Conservation (phyloP, 768 basidiomycete genomes). For the Omphalotus guepiniiformis region DNA sequence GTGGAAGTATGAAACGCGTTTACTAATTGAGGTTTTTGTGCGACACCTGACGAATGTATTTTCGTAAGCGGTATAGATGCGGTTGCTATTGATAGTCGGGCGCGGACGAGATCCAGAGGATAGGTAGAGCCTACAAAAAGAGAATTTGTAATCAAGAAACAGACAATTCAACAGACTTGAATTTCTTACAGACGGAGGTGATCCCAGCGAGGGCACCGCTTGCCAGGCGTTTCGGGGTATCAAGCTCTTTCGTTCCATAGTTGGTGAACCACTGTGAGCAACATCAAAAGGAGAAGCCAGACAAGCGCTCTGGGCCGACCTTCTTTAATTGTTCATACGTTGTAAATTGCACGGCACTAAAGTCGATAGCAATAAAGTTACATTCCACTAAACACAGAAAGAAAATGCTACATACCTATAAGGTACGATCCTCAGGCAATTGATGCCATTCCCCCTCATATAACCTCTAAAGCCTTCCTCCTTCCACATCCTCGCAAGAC, state of each 20-base stretch:
- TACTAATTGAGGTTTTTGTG: conserved; percentile 24
- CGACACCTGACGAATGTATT: conserved; percentile 20
- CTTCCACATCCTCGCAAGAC: conserved; percentile 83
- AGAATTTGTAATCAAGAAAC: conserved; percentile 6
- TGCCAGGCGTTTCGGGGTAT: conserved; percentile 82
- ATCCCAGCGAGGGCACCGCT: conserved; percentile 93
- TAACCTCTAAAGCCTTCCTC: conserved; percentile 93
- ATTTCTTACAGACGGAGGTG: conserved; percentile 81
- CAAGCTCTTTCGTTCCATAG: conserved; percentile 68
- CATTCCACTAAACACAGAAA: not conserved
- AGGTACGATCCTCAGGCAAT: conserved; percentile 89
- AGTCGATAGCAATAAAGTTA: conserved; percentile 1
- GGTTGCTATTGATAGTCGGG: conserved; percentile 89
- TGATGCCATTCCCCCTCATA: conserved; percentile 93
- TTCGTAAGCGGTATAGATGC: conserved; percentile 54
- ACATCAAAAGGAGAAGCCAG: conserved; percentile 13
- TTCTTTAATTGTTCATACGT: conserved; percentile 91
- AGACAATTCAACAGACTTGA: not conserved
- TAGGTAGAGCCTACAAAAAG: conserved; percentile 67
- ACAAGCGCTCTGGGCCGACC: conserved; percentile 32
- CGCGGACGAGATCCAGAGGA: conserved; percentile 91
- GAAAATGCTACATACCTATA: conserved; percentile 48
- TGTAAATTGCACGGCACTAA: conserved; percentile 80
- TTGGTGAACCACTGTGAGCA: conserved; percentile 59
- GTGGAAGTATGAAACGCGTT: conserved; percentile 54